Evolutionary conservation across 441 rosid species (phyloP).

Genomic region (Pelargonium fulgidum): DNA sequence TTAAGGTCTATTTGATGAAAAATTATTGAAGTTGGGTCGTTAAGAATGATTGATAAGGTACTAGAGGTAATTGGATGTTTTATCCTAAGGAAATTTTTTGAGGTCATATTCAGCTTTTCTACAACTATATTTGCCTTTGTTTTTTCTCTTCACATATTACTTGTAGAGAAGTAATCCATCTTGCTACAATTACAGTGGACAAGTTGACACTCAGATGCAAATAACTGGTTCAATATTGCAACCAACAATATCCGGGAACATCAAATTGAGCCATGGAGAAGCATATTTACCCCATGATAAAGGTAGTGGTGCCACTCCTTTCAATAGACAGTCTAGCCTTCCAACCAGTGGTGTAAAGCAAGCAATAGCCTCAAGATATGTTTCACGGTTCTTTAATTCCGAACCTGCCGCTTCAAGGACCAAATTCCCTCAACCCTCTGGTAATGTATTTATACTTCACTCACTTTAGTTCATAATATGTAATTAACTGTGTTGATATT

Average conservation of each 20-base stretch:
- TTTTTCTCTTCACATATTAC: conserved; percentile 6
- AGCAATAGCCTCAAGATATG: conserved; percentile 81
- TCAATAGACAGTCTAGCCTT: conserved; percentile 65
- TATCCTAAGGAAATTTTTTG: not conserved
- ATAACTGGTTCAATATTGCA: conserved; percentile 93
- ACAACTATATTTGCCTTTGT: not conserved
- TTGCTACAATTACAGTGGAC: conserved; percentile 63
- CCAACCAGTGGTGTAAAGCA: conserved; percentile 61
- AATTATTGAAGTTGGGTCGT: too few species aligned
- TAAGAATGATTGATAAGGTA: not conserved
- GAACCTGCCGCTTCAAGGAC: conserved; percentile 60
- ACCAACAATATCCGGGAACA: conserved; percentile 89
- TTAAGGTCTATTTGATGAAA: not conserved
- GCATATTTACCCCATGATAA: conserved; percentile 98
- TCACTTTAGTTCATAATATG: conserved; percentile 9
- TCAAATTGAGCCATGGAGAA: conserved; percentile 94
- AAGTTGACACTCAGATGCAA: conserved; percentile 93
- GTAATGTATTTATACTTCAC: conserved; percentile 29
- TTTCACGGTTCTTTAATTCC: conserved; percentile 64
- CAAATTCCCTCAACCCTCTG: conserved; percentile 54
- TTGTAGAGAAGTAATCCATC: conserved; percentile 22
- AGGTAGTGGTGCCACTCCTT: conserved; percentile 69
- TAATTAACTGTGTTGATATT: not conserved
- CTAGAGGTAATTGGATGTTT: not conserved
- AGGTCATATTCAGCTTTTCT: not conserved